Evolutionary conservation across 805 yeast species (phyloP), one percentile per base, ranked within the genome.

Genomic region (Zygotorulaspora chibaensis): DNA sequence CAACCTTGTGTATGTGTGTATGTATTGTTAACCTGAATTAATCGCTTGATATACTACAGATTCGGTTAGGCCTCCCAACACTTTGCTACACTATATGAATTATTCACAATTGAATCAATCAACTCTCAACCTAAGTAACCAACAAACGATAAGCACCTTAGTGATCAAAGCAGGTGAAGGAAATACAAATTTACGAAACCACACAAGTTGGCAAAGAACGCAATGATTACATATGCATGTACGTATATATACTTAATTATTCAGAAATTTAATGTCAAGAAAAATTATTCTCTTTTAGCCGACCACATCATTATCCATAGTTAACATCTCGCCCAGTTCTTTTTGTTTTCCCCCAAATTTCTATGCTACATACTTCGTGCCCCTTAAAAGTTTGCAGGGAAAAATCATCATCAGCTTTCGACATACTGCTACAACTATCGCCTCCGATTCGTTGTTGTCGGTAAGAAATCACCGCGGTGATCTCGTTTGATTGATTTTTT

Each of bases 401-500:
- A 33, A 33, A 33, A 33, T 13, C n/a, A 33, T 16, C 16, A 33
- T 17, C 36, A n/a, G 16, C 12, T 3, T 10, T n/a, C 11, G 12
- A 13, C 20, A 33, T 10, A 13, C 20, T 13, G 16, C 16, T 13
- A 11, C 20, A 10, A 33, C 5, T 33, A 33, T 33, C 36, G 36
- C 36, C 36, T 33, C 36, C 36, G 36, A 33, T 13, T 33, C 36
- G 36, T 13, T 33, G n/a, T 33, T 33, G 20, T 33, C 36, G 20
- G 36, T 16, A 13, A 33, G 36, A 33, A 38, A 28, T 27, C 35
- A 28, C 42, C 35, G 42, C 41, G 45, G 45, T 31, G 45, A 10
- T n/a, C 18, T 29, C 16, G 20, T 33, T 16, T 33, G 36, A 33
- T 13, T n/a, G 5, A 17, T 10, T 33, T 17, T 10, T 33, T 33